These are phyloP conservation scores for Saccharomyces kudriavzevii DNA, from an alignment of 805 yeast species.

Conservation along the genomic window DNA sequence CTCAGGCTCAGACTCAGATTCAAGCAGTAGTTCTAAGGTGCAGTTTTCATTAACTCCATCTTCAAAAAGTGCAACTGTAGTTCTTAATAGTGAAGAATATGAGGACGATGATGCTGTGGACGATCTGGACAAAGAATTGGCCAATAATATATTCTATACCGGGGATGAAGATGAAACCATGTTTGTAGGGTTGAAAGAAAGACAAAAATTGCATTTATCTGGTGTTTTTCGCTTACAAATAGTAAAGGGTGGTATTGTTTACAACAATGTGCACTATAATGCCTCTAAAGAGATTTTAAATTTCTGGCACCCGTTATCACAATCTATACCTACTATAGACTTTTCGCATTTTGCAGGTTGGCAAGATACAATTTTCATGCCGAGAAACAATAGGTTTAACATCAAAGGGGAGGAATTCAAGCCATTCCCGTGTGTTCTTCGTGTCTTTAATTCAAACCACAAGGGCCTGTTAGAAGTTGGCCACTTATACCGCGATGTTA, in stretches of 20 bases:
- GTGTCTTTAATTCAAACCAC: slow-evolving; percentile 10
- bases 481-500: slow-evolving; percentile 14
- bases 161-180: slow-evolving; percentile 6
- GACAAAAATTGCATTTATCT: slow-evolving; percentile 19
- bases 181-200: slow-evolving; percentile 19
- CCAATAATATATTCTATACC: slow-evolving; percentile 9
- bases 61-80: slow-evolving; percentile 12
- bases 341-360: slow-evolving; percentile 29
- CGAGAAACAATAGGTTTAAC: slow-evolving; percentile 5
- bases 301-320: slow-evolving; percentile 26
- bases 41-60: background rate
- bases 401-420: slow-evolving; percentile 8
- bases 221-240: slow-evolving; percentile 24
- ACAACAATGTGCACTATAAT: slow-evolving; percentile 27
- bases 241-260: slow-evolving; percentile 28
- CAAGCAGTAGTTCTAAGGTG: background rate
- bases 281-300: slow-evolving; percentile 16
- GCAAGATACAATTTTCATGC: slow-evolving; percentile 17
- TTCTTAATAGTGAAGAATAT: slow-evolving; percentile 9
- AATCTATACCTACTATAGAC: slow-evolving; percentile 23
- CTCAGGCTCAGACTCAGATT: slow-evolving; percentile 1
- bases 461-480: slow-evolving; percentile 11
- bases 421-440: slow-evolving; percentile 18
- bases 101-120: slow-evolving; percentile 6
- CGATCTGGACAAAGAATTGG: background rate